These are phyloP conservation scores for Plectranthus barbatus DNA, from an alignment of 257 asterid genomes.

Conservation along the genomic window DNA sequence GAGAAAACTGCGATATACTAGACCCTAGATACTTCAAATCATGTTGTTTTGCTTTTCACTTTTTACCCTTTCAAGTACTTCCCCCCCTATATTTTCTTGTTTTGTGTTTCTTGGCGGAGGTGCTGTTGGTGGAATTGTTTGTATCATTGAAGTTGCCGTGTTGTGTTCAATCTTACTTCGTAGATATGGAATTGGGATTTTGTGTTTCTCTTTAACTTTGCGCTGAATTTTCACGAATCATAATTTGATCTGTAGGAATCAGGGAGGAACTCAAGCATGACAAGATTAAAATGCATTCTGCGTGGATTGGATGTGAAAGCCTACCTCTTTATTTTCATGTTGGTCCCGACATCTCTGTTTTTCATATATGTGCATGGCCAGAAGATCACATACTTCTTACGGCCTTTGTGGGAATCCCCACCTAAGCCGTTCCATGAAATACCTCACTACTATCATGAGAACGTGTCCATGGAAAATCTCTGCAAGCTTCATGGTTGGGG, in stretches of 20 bases:
- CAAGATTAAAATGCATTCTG: conserved; percentile 52
- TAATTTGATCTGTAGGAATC: conserved; percentile 36
- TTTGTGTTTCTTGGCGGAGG: too few species aligned
- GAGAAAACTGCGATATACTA: neutral
- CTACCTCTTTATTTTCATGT: conserved; percentile 41
- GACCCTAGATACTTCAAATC: conserved; percentile 11
- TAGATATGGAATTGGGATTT: too few species aligned
- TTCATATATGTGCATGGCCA: conserved; percentile 62
- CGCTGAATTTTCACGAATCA: neutral
- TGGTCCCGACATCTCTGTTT: conserved; percentile 47
- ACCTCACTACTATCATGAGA: conserved; percentile 73
- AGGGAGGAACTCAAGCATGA: conserved; percentile 37
- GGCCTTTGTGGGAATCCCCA: conserved; percentile 89
- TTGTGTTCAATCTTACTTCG: too few species aligned
- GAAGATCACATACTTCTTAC: conserved; percentile 65
- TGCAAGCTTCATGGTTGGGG: too few species aligned
- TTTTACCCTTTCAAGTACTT: neutral
- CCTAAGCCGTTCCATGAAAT: conserved; percentile 72
- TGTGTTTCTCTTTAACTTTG: neutral
- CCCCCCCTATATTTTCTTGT: too few species aligned
- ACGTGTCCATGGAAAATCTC: too few species aligned
- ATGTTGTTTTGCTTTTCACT: neutral
- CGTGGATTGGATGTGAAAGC: conserved; percentile 58
- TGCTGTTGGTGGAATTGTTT: too few species aligned
- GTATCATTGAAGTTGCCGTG: too few species aligned